Percentiles rank a stretch among this genome's conserved stretches.
These are phyloP conservation scores for Trypanosoma lewisi DNA, from an alignment of 208 protist genomes.

Conservation along the genomic window DNA sequence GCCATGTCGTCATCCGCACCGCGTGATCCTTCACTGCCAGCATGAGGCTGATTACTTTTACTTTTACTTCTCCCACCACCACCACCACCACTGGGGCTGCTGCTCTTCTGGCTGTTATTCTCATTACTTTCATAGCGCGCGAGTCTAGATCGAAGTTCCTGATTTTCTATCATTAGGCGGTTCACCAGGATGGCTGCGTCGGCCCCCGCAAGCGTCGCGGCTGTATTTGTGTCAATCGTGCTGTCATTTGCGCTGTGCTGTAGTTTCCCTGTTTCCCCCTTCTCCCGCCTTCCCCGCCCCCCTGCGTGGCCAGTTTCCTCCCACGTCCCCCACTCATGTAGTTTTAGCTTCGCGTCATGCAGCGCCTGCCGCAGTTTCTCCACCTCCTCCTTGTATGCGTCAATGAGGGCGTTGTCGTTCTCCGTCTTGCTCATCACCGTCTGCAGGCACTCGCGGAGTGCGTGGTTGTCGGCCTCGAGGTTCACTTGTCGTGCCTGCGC, in stretches of 20 bases:
- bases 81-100: not conserved
- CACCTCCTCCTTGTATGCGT: constrained; percentile 59
- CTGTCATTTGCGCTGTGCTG: not conserved
- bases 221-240: constrained; percentile 9
- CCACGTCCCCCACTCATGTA: constrained; percentile 23
- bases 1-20: constrained; percentile 10
- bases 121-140: not conserved
- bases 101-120: not conserved
- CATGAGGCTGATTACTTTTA: not conserved
- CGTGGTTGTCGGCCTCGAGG: constrained; percentile 57
- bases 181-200: constrained; percentile 21
- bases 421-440: constrained; percentile 65
- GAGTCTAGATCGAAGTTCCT: constrained; percentile 9
- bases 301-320: too few species aligned
- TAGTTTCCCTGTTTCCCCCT: not conserved
- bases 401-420: constrained; percentile 70
- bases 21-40: not conserved
- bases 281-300: not conserved
- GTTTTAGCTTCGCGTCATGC: not conserved
- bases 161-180: constrained; percentile 16
- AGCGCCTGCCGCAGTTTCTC: constrained; percentile 8
- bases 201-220: constrained; percentile 21
- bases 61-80: not conserved
- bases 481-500: constrained; percentile 53
- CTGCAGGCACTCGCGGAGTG: constrained; percentile 53